A percentile compares a stretch with the other conserved stretches of the same genome.
phyloP scores from a whole-genome alignment of 1,139 yeast species.

The Oligophagozyma castellii region DNA sequence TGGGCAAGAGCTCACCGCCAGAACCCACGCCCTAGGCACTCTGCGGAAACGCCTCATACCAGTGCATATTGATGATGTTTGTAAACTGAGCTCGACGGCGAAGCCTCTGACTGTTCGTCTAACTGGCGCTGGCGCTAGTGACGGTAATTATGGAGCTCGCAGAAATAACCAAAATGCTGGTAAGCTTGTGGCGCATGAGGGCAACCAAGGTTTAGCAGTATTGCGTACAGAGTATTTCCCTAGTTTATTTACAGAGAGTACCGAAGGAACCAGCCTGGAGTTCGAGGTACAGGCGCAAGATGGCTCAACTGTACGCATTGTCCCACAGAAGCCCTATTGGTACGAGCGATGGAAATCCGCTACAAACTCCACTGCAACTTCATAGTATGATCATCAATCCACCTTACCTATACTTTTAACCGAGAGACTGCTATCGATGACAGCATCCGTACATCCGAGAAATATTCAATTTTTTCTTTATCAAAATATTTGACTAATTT shows the following conservation, averaged over 20 bases:
- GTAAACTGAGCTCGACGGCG: slow-evolving; percentile 26
- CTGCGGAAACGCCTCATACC: slow-evolving; percentile 76
- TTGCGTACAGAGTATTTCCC: slow-evolving; percentile 28
- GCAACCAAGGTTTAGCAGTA: slow-evolving; percentile 55
- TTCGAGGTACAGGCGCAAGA: not conserved
- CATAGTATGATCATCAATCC: too few relatives aligned
- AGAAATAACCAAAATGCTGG: slow-evolving; percentile 34
- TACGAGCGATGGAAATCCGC: slow-evolving; percentile 9
- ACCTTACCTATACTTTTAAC: too few relatives aligned
- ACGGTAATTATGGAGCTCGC: slow-evolving; percentile 27
- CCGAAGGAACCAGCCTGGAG: not conserved
- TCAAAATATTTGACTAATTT: too few relatives aligned
- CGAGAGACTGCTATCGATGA: too few relatives aligned
- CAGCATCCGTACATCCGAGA: too few relatives aligned
- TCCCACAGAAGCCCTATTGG: slow-evolving; percentile 18
- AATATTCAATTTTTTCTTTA: too few relatives aligned
- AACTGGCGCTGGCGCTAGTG: slow-evolving; percentile 5
- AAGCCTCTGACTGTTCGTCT: not conserved
- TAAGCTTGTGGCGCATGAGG: slow-evolving; percentile 39
- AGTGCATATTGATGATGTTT: too few relatives aligned
- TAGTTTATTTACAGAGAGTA: slow-evolving; percentile 7
- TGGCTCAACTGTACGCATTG: slow-evolving; percentile 5
- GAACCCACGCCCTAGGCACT: slow-evolving; percentile 74
- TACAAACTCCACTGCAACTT: too few relatives aligned
- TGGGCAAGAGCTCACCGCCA: slow-evolving; percentile 88